Base-by-base conservation (phyloP, 2,329 filamentous ascomycete genomes). In the Neofusicoccum laricinum region DNA sequence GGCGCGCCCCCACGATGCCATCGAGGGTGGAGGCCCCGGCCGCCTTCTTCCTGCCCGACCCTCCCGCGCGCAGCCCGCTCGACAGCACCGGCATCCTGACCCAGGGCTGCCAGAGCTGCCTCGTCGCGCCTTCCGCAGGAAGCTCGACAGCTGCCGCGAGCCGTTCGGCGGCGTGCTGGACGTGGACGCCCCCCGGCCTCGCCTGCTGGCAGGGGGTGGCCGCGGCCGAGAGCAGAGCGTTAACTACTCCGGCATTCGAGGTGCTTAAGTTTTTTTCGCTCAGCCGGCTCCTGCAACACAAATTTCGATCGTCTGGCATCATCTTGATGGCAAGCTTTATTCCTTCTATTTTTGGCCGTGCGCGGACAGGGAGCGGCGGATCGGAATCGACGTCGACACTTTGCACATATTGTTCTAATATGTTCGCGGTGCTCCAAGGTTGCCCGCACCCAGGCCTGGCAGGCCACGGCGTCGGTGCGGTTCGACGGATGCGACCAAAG, bases 291-390 rank as follows among this genome's bases (percentile, higher is more conserved):
- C 25, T 30, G 25, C 25, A 32, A 6, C 6, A 38, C 14, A 15
- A 38, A 46, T 59, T 59, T 59, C 41, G 55, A 59, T 59, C 41
- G 40, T 8, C 55, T 36, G 30, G 30, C 30, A 59, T 46, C 15
- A 17, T 36, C 30, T 32, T 34, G 55, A 48, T 46, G 25, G 55
- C 41, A 19, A 34, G 40, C 55, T 36, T 59, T 21, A 10, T 21
- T n/a, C 49, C 30, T 43, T 46, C 41, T 43, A 43, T n/a, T n/a
- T n/a, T n/a, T 43, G 41, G 41, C 7, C 7, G 4, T 30, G 41
- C 41, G 41, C n/a, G 5, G 41, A 5, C 41, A 17, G n/a, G 41
- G 41, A 17, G 14, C n/a, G 53, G 21, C 32, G 38, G 11, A 45
- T 59, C 55, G 41, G 55, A 59, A 46, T 34, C 41, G 40, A 15